Evolutionary conservation across 495 filamentous ascomycete species (phyloP).

Genomic region (Aspergillus cavernicola): DNA sequence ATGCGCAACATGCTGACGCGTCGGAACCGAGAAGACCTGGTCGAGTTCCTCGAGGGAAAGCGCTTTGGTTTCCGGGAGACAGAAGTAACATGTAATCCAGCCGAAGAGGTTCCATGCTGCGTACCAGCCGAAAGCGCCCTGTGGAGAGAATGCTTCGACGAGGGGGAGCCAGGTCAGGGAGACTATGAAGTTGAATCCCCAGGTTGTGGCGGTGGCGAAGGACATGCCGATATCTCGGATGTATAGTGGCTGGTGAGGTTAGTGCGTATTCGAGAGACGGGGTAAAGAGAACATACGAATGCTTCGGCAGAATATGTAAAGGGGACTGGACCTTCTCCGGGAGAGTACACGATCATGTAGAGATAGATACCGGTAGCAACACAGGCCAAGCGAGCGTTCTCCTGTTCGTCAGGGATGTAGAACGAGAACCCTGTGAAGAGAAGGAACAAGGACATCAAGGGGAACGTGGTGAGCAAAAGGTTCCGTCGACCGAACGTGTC

Average conservation of each 20-base stretch:
- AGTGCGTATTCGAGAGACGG: neutral
- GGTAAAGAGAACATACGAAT: conserved; percentile 26
- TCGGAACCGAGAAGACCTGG: conserved; percentile 51
- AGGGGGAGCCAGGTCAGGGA: conserved; percentile 55
- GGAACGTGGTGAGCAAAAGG: conserved; percentile 61
- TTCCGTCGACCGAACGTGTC: conserved; percentile 61
- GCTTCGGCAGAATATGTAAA: conserved; percentile 58
- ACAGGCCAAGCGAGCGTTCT: conserved; percentile 32
- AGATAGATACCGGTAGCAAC: conserved; percentile 50
- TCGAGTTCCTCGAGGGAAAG: conserved; percentile 50
- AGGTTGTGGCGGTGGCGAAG: conserved; percentile 50
- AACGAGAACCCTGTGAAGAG: conserved; percentile 57
- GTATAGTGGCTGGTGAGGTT: conserved; percentile 35
- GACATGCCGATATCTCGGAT: conserved; percentile 69
- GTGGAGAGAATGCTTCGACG: conserved; percentile 43
- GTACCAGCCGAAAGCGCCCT: conserved; percentile 59
- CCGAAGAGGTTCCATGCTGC: conserved; percentile 55
- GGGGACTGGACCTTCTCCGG: conserved; percentile 55
- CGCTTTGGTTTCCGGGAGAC: conserved; percentile 56
- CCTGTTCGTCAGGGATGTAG: conserved; percentile 35
- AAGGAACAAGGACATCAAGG: conserved; percentile 55
- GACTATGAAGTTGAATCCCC: conserved; percentile 52
- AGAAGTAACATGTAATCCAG: conserved; percentile 51
- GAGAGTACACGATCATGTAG: conserved; percentile 50
- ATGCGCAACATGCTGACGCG: conserved; percentile 43